Conservation (phyloP, 495 filamentous ascomycete species). For the Neurospora sp. region DNA sequence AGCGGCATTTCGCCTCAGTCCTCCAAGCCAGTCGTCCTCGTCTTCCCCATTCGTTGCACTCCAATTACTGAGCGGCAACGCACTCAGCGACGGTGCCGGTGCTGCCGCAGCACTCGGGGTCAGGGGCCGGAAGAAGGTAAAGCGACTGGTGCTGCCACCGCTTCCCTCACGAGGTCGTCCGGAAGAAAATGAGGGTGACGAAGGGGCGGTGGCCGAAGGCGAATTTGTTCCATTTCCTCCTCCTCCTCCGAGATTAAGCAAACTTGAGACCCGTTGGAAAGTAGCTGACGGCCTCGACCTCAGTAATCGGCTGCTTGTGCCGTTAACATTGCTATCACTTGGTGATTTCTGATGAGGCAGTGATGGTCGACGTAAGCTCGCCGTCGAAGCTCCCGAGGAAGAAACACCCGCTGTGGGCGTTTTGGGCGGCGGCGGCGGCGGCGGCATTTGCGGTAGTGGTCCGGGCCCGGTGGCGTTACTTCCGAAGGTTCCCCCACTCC, state of each 20-base stretch:
- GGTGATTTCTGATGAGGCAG: background rate
- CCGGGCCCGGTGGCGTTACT: background rate
- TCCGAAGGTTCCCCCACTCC: background rate
- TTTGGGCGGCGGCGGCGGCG: background rate
- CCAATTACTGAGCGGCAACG: background rate
- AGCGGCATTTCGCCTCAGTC: background rate
- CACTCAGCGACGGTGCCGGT: background rate
- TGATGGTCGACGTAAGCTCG: background rate
- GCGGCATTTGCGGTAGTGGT: background rate
- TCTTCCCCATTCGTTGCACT: background rate
- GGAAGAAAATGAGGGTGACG: background rate
- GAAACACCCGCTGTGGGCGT: background rate
- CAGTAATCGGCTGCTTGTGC: background rate
- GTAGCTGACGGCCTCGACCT: background rate
- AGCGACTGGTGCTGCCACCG: background rate
- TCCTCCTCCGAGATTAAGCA: conserved; percentile 1
- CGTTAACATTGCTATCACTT: background rate
- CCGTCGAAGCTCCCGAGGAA: background rate
- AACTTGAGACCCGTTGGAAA: conserved; percentile 5
- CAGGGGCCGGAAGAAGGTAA: background rate
- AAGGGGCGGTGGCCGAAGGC: background rate
- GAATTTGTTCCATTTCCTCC: background rate
- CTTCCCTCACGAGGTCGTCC: background rate
- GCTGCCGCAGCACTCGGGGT: background rate
- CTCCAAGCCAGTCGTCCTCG: conserved; percentile 1